These are phyloP conservation scores for Musa itinerans DNA, from an alignment of 176 grass and related monocot species.

Conservation along the genomic window DNA sequence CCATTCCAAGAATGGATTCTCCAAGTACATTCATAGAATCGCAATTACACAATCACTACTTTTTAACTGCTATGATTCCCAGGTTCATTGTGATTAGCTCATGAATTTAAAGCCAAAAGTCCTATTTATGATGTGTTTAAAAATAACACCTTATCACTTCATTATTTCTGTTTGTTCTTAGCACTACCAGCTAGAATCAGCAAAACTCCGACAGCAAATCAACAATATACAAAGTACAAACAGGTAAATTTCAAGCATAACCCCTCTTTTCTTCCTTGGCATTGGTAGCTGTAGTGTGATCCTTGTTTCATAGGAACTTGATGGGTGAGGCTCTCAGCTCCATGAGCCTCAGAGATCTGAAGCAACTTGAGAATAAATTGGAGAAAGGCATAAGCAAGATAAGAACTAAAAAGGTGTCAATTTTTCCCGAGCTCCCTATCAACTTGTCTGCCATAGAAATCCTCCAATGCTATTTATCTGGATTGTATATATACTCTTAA, in stretches of 20 bases:
- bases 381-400: conserved; percentile 76
- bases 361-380: conserved; percentile 52
- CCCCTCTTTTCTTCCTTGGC: no score
- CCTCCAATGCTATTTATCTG: not conserved
- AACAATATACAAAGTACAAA: conserved; percentile 59
- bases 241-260: conserved; percentile 35
- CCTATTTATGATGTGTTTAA: not conserved
- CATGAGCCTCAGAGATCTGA: conserved; percentile 48
- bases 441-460: not conserved
- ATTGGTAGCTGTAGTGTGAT: no score
- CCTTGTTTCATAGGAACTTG: conserved; percentile 32
- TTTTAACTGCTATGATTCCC: no score
- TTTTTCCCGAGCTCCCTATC: no score
- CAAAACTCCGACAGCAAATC: conserved; percentile 57
- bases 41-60: no score
- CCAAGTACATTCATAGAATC: no score
- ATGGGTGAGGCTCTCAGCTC: conserved; percentile 42
- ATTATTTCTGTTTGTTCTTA: conserved; percentile 24
- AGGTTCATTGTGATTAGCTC: no score
- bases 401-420: conserved; percentile 64
- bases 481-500: not conserved
- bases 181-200: conserved; percentile 78
- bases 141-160: not conserved
- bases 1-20: no score
- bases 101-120: no score